Conservation (phyloP, 2,329 filamentous ascomycete species). For the Zopfia rhizophila region DNA sequence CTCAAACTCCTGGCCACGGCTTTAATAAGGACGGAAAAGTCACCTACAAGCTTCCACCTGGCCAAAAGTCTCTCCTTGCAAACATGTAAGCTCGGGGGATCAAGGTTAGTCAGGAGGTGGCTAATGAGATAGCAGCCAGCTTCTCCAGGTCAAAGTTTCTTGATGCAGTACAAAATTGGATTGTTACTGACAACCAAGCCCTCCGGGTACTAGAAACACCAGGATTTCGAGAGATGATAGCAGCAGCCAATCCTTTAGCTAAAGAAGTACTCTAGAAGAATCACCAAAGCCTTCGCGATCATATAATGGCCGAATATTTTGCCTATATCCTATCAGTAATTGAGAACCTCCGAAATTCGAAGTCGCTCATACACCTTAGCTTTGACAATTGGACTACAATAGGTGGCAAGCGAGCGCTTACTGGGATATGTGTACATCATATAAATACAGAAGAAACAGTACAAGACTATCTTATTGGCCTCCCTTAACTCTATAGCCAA, state of each 20-base stretch:
- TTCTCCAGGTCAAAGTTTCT: too few species aligned
- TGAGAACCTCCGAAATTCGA: conserved; percentile 8
- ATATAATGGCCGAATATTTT: conserved; percentile 20
- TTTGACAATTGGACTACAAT: conserved; percentile 20
- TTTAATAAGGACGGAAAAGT: too few species aligned
- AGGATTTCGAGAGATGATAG: conserved; percentile 6
- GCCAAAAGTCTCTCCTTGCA: too few species aligned
- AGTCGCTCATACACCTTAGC: conserved; percentile 16
- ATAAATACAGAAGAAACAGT: conserved; percentile 7
- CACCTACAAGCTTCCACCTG: too few species aligned
- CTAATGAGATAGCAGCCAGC: too few species aligned
- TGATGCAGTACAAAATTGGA: too few species aligned
- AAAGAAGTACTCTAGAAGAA: conserved; percentile 6
- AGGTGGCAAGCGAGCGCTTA: conserved; percentile 12
- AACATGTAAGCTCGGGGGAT: too few species aligned
- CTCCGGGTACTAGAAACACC: conserved; percentile 8
- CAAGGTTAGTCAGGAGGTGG: too few species aligned
- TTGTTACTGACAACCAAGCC: background rate
- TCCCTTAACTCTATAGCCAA: conserved; percentile 1
- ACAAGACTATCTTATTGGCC: too few species aligned
- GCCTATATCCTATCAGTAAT: conserved; percentile 10
- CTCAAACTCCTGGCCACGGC: too few species aligned
- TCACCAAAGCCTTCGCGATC: too few species aligned
- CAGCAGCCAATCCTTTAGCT: conserved; percentile 11
- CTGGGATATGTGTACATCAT: conserved; percentile 17